phyloP scores from a whole-genome alignment of 164 flowering plant species.

The Sextonia rubra region DNA sequence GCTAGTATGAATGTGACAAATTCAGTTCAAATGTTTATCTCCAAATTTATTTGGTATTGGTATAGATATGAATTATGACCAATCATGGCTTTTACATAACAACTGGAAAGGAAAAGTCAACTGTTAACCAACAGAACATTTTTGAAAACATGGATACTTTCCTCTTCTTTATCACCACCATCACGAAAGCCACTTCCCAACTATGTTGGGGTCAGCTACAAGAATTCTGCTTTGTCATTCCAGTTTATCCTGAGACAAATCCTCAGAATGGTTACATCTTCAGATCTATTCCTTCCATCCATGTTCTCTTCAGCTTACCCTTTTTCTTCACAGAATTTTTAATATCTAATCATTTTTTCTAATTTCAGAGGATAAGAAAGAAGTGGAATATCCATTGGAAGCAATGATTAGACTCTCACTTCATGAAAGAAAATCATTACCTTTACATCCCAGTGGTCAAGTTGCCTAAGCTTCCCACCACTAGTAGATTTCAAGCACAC shows the following conservation, averaged over 20 bases:
- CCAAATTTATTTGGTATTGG: too few relatives aligned
- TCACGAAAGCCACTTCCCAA: too few relatives aligned
- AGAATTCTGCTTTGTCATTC: neutral
- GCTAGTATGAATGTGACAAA: too few relatives aligned
- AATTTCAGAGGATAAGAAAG: slow-evolving; percentile 5
- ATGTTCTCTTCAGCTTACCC: neutral
- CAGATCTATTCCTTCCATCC: neutral
- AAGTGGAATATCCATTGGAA: slow-evolving; percentile 1
- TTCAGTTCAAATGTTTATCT: too few relatives aligned
- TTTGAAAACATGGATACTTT: too few relatives aligned
- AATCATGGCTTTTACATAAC: too few relatives aligned
- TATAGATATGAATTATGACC: too few relatives aligned
- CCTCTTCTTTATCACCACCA: too few relatives aligned
- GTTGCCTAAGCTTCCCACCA: slow-evolving; percentile 6
- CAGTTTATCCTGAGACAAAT: neutral
- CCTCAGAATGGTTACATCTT: neutral
- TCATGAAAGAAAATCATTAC: slow-evolving; percentile 4
- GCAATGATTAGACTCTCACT: slow-evolving; percentile 4
- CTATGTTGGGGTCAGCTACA: too few relatives aligned
- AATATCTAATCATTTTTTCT: neutral
- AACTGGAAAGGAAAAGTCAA: too few relatives aligned
- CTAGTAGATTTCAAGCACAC: neutral
- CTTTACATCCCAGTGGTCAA: slow-evolving; percentile 20
- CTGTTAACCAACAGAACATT: too few relatives aligned
- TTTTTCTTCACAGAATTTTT: neutral